Evolutionary conservation across 2,329 filamentous ascomycete species (phyloP).

Genomic region (Fonsecaea monophora): DNA sequence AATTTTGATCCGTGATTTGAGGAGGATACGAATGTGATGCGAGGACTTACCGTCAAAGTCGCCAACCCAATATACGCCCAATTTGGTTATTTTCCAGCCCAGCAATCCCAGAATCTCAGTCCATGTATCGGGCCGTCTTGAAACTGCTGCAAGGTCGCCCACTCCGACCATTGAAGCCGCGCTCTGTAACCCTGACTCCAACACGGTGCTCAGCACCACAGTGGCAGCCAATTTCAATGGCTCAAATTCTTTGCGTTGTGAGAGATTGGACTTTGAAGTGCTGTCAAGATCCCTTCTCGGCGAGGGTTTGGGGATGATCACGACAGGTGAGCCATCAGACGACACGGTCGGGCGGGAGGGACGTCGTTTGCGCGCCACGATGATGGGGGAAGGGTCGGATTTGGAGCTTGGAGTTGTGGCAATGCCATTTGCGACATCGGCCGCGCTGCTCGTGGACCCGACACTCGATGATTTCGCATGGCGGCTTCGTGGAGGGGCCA

Average conservation of each 20-base stretch:
- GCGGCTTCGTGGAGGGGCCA: slow-evolving; percentile 33
- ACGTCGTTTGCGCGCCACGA: slow-evolving; percentile 24
- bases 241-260: slow-evolving; percentile 10
- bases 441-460: slow-evolving; percentile 24
- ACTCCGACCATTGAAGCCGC: slow-evolving; percentile 65
- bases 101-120: slow-evolving; percentile 64
- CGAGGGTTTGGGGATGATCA: slow-evolving; percentile 17
- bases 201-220: slow-evolving; percentile 62
- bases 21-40: neutral
- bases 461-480: slow-evolving; percentile 32
- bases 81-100: slow-evolving; percentile 66
- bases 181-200: slow-evolving; percentile 71
- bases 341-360: slow-evolving; percentile 24
- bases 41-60: slow-evolving; percentile 66
- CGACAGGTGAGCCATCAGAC: slow-evolving; percentile 22
- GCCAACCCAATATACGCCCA: slow-evolving; percentile 75
- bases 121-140: slow-evolving; percentile 68
- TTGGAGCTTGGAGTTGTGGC: slow-evolving; percentile 21
- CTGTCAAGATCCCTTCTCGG: neutral
- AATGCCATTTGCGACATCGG: slow-evolving; percentile 16
- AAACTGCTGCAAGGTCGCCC: slow-evolving; percentile 71
- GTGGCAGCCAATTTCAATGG: slow-evolving; percentile 53
- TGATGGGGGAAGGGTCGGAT: slow-evolving; percentile 10
- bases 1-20: neutral
- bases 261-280: neutral